phyloP scores from a whole-genome alignment of 2,329 filamentous ascomycete species.

The Pochonia chlamydosporia region DNA sequence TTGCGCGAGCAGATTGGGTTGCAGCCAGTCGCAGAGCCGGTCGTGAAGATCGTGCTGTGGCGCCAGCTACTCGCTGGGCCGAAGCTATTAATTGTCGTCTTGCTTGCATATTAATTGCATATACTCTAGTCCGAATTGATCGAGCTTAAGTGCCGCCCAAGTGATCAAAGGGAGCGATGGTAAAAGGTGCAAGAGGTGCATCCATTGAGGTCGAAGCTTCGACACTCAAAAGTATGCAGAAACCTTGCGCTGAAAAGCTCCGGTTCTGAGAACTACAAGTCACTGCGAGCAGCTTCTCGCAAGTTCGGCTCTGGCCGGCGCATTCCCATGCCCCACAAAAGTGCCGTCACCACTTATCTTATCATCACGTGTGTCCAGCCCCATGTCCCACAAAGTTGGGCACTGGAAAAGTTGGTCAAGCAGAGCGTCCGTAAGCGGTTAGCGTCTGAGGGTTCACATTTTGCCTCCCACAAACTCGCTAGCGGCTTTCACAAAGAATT shows the following conservation, averaged over 20 bases:
- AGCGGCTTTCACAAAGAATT: conserved; percentile 36
- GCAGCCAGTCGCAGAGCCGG: conserved; percentile 20
- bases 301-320: conserved; percentile 25
- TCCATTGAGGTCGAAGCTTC: background rate
- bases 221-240: background rate
- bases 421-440: conserved; percentile 21
- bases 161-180: background rate
- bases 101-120: conserved; percentile 32
- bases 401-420: conserved; percentile 11
- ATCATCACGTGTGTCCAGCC: conserved; percentile 32
- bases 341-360: conserved; percentile 18
- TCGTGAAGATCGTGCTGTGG: conserved; percentile 21
- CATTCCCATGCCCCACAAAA: background rate
- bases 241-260: conserved; percentile 10
- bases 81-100: conserved; percentile 32
- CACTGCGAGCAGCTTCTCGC: conserved; percentile 31
- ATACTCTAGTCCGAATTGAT: background rate
- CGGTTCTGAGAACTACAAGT: conserved; percentile 11
- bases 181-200: background rate
- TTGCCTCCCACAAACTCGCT: conserved; percentile 38
- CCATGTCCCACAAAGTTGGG: conserved; percentile 21
- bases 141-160: background rate
- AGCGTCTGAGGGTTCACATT: conserved; percentile 37
- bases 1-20: conserved; percentile 15
- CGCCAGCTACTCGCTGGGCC: conserved; percentile 30